Evolutionary conservation across 2,329 filamentous ascomycete species (phyloP).

Genomic region (Diplodia seriata): DNA sequence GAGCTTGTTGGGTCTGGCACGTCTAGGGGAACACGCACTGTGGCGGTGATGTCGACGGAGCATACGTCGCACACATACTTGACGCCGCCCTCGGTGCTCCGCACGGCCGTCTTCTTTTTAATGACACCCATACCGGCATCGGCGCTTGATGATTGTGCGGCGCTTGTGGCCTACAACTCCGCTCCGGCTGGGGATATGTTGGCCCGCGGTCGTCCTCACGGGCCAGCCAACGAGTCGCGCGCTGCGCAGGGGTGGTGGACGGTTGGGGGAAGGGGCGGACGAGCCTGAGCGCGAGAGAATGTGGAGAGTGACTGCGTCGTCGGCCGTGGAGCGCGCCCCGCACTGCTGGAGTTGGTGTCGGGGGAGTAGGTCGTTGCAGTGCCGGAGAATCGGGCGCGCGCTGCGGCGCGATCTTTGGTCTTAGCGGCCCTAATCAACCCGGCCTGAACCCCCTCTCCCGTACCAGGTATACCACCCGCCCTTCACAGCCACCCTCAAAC

Average conservation of each 20-base stretch:
- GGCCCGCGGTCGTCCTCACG: conserved; percentile 26
- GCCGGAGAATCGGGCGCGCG: conserved; percentile 28
- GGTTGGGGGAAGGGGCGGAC: background rate
- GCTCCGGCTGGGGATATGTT: conserved; percentile 23
- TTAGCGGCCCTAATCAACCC: conserved; percentile 26
- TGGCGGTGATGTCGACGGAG: conserved; percentile 95
- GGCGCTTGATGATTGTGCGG: conserved; percentile 18
- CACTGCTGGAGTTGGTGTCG: conserved; percentile 17
- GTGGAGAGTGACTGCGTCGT: conserved; percentile 1
- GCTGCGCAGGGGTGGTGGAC: conserved; percentile 1
- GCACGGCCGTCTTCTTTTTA: conserved; percentile 88
- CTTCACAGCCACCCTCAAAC: conserved; percentile 30
- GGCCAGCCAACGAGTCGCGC: conserved; percentile 22
- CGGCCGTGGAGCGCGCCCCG: conserved; percentile 16
- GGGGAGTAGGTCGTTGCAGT: conserved; percentile 11
- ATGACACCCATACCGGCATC: conserved; percentile 80
- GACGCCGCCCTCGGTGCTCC: conserved; percentile 75
- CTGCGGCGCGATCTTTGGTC: conserved; percentile 24
- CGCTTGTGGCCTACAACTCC: conserved; percentile 21
- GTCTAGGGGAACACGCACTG: conserved; percentile 64
- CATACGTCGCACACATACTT: conserved; percentile 99
- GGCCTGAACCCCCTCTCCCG: conserved; percentile 30
- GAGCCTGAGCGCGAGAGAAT: background rate
- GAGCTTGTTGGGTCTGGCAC: conserved; percentile 12
- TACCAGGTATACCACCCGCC: conserved; percentile 30